These are phyloP conservation scores for Choiromyces venosus DNA, from an alignment of 495 filamentous ascomycete species.

Conservation along the genomic window DNA sequence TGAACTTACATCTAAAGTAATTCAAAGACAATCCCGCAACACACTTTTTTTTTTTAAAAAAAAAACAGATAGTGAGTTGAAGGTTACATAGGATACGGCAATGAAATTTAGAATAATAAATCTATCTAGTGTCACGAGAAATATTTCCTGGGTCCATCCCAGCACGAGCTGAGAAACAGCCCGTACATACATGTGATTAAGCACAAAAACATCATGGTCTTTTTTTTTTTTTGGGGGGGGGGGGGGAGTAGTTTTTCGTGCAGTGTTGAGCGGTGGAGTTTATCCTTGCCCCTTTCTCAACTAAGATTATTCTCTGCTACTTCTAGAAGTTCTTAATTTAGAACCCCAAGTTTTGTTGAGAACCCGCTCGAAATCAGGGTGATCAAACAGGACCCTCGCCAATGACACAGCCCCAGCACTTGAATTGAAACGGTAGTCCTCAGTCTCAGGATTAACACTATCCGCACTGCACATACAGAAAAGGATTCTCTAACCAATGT, in stretches of 20 bases:
- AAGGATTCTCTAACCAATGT: not conserved
- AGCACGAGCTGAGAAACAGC: too few species aligned
- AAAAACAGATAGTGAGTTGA: too few species aligned
- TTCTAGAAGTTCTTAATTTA: slow-evolving; percentile 1
- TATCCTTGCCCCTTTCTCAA: not conserved
- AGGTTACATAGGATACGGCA: too few species aligned
- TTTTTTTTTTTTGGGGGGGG: too few species aligned
- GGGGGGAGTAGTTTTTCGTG: too few species aligned
- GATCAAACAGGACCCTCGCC: not conserved
- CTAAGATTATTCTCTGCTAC: not conserved
- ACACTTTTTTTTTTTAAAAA: too few species aligned
- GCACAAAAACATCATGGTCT: not conserved
- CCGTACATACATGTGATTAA: too few species aligned
- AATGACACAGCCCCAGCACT: not conserved
- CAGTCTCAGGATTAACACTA: not conserved
- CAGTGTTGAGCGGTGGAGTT: not conserved
- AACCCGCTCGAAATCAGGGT: not conserved
- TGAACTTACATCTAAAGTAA: too few species aligned
- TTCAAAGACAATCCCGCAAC: too few species aligned
- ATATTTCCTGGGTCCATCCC: too few species aligned
- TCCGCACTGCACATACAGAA: not conserved
- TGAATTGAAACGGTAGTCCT: not conserved
- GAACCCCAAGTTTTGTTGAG: not conserved
- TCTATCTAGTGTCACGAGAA: too few species aligned
- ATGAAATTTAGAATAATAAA: too few species aligned